phyloP scores from a whole-genome alignment of 345 rosid genomes.

The Gossypium arboreum region DNA sequence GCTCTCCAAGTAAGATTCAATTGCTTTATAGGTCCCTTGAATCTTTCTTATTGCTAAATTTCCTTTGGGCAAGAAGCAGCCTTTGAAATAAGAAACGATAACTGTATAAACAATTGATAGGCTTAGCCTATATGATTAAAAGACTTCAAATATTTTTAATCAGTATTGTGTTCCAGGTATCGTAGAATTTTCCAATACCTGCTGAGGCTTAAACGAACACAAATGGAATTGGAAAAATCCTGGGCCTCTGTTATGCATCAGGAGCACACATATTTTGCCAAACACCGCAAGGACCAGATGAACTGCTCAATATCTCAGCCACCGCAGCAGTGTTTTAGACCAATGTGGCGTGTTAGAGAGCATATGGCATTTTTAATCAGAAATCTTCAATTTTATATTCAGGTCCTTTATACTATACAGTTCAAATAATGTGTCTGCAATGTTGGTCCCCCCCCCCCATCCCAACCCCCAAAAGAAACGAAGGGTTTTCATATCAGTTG shows the following conservation, averaged over 20 bases:
- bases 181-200: constrained; percentile 81
- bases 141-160: constrained; percentile 4
- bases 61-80: background rate
- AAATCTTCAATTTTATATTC: constrained; percentile 96
- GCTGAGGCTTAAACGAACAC: constrained; percentile 84
- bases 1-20: constrained; percentile 72
- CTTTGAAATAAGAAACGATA: background rate
- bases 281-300: constrained; percentile 49
- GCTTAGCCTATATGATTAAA: background rate
- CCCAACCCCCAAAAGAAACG: too few relatives aligned
- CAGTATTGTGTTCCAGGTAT: constrained; percentile 52
- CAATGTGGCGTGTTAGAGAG: constrained; percentile 96
- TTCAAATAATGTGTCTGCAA: background rate
- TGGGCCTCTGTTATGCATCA: constrained; percentile 99
- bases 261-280: constrained; percentile 77
- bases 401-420: constrained; percentile 38
- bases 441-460: too few relatives aligned
- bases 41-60: constrained; percentile 2
- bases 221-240: constrained; percentile 96
- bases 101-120: constrained; percentile 11
- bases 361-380: constrained; percentile 95
- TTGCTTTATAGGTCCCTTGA: constrained; percentile 9
- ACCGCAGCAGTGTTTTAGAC: constrained; percentile 69
- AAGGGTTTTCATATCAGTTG: background rate
- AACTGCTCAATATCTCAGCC: constrained; percentile 61